Evolutionary conservation across 2,329 filamentous ascomycete genomes (phyloP), one percentile per base, ranked within the genome.

Genomic region (Curvularia lunata): DNA sequence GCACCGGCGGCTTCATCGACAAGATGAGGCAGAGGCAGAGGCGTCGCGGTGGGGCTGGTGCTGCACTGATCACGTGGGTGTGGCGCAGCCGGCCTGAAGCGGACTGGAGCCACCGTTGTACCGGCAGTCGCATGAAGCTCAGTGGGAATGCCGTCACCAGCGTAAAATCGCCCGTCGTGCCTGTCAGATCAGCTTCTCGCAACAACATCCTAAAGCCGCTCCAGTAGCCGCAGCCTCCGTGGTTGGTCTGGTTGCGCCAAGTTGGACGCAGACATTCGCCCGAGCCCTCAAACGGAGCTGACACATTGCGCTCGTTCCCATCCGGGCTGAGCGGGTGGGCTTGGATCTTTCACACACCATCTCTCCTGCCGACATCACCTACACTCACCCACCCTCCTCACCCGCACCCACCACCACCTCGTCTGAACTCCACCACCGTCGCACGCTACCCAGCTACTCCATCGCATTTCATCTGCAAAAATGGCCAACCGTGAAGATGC

Each of bases 401-500:
- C 62, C 48, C 63, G 46, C 61, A 54, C 60, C 62, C 61, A 48
- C 63, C 58, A 63, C 60, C 51, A 54, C 63, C 30, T 49, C 12
- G 30, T 16, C 19, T 59, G 57, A 63, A 65, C 45, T 48, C 54
- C 56, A 59, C 59, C 40, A 50, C 57, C 47, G 58, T 70, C 66
- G 61, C 65, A 67, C 54, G 27, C 65, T 48, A 47, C 27, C 34
- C 43, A 34, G 40, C 60, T 43, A 40, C 32, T 56, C 59, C 25
- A 49, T 48, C 38, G 37, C 38, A 41, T 23, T 30, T 12, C 45
- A 48, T 53, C 52, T 58, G 49, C 53, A 37, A 55, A 63, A 62
- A 79, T 71, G 82, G 83, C 76, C 82, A 81, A 73, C 53, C 80
- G 80, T 68, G 82, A 86, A 73, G 81, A 83, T 70, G 91, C 51